Evolutionary conservation across 352 stramenopile genomes (phyloP).

Genomic region (Phytophthora colocasiae): DNA sequence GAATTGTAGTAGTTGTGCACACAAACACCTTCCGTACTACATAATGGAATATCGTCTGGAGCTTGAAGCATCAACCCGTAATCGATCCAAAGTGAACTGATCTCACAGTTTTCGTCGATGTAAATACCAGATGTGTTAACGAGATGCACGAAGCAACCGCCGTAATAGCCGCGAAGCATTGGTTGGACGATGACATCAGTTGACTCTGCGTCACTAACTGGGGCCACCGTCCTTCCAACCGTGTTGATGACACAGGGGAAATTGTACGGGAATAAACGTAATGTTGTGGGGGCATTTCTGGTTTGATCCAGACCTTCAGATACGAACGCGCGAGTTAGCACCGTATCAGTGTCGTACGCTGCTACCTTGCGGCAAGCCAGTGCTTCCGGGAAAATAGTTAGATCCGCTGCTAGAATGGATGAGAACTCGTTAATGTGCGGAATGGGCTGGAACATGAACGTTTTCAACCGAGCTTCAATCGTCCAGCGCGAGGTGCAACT

Average conservation of each 20-base stretch:
- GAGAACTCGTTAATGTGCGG: constrained; percentile 41
- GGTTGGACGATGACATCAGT: constrained; percentile 33
- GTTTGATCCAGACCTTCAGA: constrained; percentile 41
- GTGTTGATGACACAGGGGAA: constrained; percentile 39
- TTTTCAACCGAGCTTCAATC: constrained; percentile 35
- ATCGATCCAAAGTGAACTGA: constrained; percentile 40
- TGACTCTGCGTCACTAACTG: constrained; percentile 15
- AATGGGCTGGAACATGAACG: constrained; percentile 51
- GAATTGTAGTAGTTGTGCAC: constrained; percentile 49
- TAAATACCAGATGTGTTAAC: constrained; percentile 44
- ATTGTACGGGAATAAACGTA: constrained; percentile 47
- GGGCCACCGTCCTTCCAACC: constrained; percentile 22
- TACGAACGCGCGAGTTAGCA: constrained; percentile 33
- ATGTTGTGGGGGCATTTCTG: constrained; percentile 39
- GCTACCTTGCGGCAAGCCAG: constrained; percentile 27
- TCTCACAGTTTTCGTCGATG: constrained; percentile 31
- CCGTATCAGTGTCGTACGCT: constrained; percentile 19
- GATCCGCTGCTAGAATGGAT: constrained; percentile 39
- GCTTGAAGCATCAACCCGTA: constrained; percentile 45
- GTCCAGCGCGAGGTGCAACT: constrained; percentile 37
- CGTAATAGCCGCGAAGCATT: constrained; percentile 44
- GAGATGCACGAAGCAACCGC: constrained; percentile 39
- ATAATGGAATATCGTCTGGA: constrained; percentile 41
- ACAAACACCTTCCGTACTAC: constrained; percentile 33
- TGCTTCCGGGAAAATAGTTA: constrained; percentile 44